A percentile compares a stretch with the other conserved stretches of the same genome.
These are phyloP conservation scores for Dalbergia cultrata DNA, from an alignment of 306 rosid genomes.

Conservation along the genomic window DNA sequence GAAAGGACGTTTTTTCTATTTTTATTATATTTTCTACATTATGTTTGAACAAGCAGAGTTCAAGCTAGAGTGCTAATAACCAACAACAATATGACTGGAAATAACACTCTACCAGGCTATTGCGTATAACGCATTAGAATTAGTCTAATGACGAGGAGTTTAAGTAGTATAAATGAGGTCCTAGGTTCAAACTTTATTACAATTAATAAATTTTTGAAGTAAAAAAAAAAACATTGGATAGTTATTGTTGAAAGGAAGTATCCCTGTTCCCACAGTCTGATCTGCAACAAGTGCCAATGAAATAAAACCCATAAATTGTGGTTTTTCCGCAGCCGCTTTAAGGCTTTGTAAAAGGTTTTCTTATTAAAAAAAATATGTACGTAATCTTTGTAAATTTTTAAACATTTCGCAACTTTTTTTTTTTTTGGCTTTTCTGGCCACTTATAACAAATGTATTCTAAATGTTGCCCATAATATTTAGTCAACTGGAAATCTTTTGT, in stretches of 20 bases:
- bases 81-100: neutral
- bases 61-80: neutral
- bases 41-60: neutral
- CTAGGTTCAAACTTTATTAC: too few species aligned
- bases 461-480: neutral
- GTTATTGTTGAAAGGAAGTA: neutral
- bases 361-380: neutral
- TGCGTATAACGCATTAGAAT: too few species aligned
- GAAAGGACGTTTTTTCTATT: neutral
- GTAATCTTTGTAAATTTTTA: neutral
- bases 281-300: neutral
- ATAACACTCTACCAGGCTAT: neutral
- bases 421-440: neutral
- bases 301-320: neutral
- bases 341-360: too few species aligned
- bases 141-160: too few species aligned
- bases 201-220: too few species aligned
- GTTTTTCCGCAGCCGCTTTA: too few species aligned
- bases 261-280: neutral
- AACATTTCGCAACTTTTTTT: neutral
- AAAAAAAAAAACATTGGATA: too few species aligned
- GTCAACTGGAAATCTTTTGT: too few species aligned
- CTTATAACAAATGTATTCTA: neutral
- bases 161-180: too few species aligned
- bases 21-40: neutral